These are phyloP conservation scores for Schizonepeta tenuifolia DNA, from an alignment of 257 asterid genomes.

Conservation along the genomic window DNA sequence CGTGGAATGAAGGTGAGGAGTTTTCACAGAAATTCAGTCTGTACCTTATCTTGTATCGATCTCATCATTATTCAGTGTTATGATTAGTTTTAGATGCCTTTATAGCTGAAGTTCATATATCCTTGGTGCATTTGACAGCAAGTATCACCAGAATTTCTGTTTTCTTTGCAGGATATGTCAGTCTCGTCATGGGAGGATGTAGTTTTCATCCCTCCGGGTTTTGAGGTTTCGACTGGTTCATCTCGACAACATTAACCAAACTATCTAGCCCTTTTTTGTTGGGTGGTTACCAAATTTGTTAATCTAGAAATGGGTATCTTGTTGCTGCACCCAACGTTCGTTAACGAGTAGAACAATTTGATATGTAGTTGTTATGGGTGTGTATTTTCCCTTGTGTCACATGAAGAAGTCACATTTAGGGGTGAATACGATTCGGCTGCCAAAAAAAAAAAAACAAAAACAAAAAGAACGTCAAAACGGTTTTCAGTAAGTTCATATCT, in stretches of 20 bases:
- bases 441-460: too few species aligned
- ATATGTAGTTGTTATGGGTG: not conserved
- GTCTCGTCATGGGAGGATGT: constrained; percentile 74
- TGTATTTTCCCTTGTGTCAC: not conserved
- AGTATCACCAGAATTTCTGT: not conserved
- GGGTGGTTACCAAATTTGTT: not conserved
- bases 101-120: not conserved
- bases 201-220: constrained; percentile 92
- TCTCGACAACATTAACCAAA: constrained; percentile 32
- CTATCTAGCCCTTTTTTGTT: constrained; percentile 5
- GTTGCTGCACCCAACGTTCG: not conserved
- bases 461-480: too few species aligned
- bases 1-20: constrained; percentile 83
- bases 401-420: not conserved
- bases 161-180: constrained; percentile 64
- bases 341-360: not conserved
- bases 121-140: not conserved
- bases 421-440: too few species aligned
- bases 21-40: not conserved
- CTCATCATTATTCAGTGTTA: not conserved
- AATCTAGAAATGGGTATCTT: not conserved
- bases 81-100: constrained; percentile 6
- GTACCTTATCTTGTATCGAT: not conserved
- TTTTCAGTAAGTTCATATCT: too few species aligned
- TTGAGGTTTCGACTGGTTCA: constrained; percentile 66